These are phyloP conservation scores for Collybiopsis confluens DNA, from an alignment of 768 basidiomycete genomes.

Conservation along the genomic window DNA sequence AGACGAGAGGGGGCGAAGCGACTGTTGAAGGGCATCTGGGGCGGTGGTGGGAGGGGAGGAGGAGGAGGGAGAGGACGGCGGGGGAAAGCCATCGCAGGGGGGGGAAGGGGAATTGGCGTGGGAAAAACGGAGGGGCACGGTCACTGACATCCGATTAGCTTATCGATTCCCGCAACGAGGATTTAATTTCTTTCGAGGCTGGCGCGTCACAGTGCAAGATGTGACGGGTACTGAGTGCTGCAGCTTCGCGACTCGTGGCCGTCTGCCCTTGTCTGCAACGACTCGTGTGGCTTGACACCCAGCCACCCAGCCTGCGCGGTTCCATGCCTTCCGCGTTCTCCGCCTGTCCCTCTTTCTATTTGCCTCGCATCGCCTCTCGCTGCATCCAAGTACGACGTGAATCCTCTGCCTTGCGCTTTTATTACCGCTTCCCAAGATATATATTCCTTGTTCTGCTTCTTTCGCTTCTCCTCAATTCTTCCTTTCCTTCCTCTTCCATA, in stretches of 20 bases:
- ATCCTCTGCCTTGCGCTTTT: constrained; percentile 2
- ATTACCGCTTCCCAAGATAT: constrained; percentile 25
- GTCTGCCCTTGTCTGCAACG: constrained; percentile 1
- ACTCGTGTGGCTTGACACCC: constrained; percentile 32
- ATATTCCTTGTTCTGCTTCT: constrained; percentile 42
- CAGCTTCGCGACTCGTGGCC: constrained; percentile 2
- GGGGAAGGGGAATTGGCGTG: constrained; percentile 28
- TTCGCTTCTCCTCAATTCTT: constrained; percentile 38
- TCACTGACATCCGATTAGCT: neutral
- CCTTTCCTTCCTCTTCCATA: constrained; percentile 58
- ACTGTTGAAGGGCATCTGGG: too few relatives aligned
- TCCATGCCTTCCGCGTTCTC: constrained; percentile 38
- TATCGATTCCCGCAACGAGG: too few relatives aligned
- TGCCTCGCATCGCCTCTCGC: constrained; percentile 10
- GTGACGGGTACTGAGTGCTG: too few relatives aligned
- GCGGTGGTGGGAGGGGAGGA: too few relatives aligned
- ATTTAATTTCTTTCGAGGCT: too few relatives aligned
- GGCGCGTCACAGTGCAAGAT: too few relatives aligned
- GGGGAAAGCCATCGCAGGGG: too few relatives aligned
- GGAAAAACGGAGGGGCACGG: constrained; percentile 11
- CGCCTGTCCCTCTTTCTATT: constrained; percentile 10
- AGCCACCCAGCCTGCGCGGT: constrained; percentile 28
- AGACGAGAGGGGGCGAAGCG: constrained; percentile 39
- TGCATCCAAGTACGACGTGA: constrained; percentile 4
- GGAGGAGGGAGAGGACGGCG: too few relatives aligned